Base-by-base conservation (phyloP, 2,329 filamentous ascomycete species). In the Pseudofabraea citricarpa region DNA sequence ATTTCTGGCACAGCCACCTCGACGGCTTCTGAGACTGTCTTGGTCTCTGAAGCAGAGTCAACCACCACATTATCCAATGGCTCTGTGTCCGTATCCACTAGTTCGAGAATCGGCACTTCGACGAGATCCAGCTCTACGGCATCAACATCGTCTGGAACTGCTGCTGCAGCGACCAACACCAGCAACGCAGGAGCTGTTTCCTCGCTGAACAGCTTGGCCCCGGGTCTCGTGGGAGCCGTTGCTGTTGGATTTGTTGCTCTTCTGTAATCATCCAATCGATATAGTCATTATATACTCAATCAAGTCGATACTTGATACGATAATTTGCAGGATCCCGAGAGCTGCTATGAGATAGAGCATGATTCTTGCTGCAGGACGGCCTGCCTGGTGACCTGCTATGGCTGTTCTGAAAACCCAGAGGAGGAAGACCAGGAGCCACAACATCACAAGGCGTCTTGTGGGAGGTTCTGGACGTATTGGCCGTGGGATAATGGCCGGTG, bases 191-290 rank as follows among this genome's bases (percentile, higher is more conserved):
- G 21, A 21, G 22, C 19, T 7, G n/a, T 19, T 22, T 26, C 22
- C 4, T 41, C 44, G 2, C 22, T 47, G 10, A 37, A 22, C 26
- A 21, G 31, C 21, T 27, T 41, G n/a, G 18, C 39, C 19, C 22
- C 38, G 13, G 41, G 36, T 6, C 18, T 50, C 10, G 15, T 50
- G 21, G 41, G 45, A 10, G 42, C 38, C 32, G 40, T 45, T 16
- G 50, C 45, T 22, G 48, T 39, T 21, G 36, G 44, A 19, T 46
- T 47, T 36, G 46, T 41, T 16, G 31, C 47, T 33, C 23, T 51
- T 23, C 15, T 51, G 40, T 50, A 40, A 49, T 43, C 15, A 23
- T 9, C 18, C 19, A 40, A 22, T 18, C 18, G 36, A 23, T 8
- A 18, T 27, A 5, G 20, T 37, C 15, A 43, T 33, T 12, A 36